These are phyloP conservation scores for Hydnomerulius pinastri DNA, from an alignment of 768 basidiomycete genomes.

Conservation along the genomic window DNA sequence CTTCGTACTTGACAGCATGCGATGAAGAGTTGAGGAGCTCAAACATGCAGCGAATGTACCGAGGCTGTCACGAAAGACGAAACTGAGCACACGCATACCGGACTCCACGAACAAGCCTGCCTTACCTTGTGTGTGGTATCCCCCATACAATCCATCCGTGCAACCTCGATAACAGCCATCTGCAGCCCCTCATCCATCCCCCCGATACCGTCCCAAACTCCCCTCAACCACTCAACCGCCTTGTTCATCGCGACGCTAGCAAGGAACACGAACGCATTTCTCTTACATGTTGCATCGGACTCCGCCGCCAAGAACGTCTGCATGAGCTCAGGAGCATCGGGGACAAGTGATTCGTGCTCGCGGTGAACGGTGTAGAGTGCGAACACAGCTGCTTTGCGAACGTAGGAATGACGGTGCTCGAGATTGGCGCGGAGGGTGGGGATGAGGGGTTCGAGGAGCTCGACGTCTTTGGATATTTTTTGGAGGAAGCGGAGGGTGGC, in stretches of 20 bases:
- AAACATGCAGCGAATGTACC: constrained; percentile 92
- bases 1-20: constrained; percentile 96
- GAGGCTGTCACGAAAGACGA: constrained; percentile 50
- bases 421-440: constrained; percentile 92
- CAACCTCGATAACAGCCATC: constrained; percentile 94
- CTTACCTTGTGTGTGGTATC: constrained; percentile 83
- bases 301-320: constrained; percentile 96
- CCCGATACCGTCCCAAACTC: constrained; percentile 81
- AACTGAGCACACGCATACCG: constrained; percentile 5
- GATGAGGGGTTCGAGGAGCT: constrained; percentile 93
- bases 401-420: constrained; percentile 97
- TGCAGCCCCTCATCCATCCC: constrained; percentile 90
- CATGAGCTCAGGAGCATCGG: constrained; percentile 94
- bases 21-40: constrained; percentile 88
- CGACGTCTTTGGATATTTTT: constrained; percentile 90
- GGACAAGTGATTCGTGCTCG: constrained; percentile 91
- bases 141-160: constrained; percentile 83
- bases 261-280: constrained; percentile 96
- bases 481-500: constrained; percentile 96
- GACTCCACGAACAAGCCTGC: constrained; percentile 4
- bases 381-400: constrained; percentile 98
- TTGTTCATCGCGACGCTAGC: constrained; percentile 83
- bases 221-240: constrained; percentile 89
- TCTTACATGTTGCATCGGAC: constrained; percentile 93
- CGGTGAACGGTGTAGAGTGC: constrained; percentile 94